Evolutionary conservation across 495 filamentous ascomycete genomes (phyloP).

Genomic region (Evernia prunastri): DNA sequence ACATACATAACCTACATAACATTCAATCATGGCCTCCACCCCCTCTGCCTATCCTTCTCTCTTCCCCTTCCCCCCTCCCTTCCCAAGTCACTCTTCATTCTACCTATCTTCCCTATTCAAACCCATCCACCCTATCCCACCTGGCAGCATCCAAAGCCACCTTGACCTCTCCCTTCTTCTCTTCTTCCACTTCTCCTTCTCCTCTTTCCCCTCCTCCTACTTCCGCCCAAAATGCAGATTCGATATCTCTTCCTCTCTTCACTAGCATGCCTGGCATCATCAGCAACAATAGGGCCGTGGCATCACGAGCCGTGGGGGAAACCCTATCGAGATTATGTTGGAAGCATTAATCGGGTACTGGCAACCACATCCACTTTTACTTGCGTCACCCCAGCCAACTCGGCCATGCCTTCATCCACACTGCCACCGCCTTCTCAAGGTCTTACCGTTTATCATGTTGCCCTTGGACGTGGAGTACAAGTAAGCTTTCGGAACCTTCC

Average conservation of each 20-base stretch:
- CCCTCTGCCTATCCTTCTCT: background rate
- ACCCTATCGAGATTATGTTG: background rate
- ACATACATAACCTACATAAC: slow-evolving; percentile 10
- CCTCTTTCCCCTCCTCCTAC: background rate
- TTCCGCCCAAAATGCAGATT: slow-evolving; percentile 15
- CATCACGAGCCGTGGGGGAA: slow-evolving; percentile 7
- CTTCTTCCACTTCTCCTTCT: background rate
- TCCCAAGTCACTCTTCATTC: slow-evolving; percentile 8
- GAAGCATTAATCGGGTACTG: background rate
- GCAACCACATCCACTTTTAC: slow-evolving; percentile 16
- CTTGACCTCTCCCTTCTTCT: background rate
- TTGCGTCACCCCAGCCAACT: slow-evolving; percentile 39
- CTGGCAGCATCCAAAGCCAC: slow-evolving; percentile 2
- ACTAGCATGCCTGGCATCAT: slow-evolving; percentile 13
- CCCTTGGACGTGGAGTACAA: slow-evolving; percentile 74
- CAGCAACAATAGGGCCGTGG: slow-evolving; percentile 16
- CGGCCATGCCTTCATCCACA: slow-evolving; percentile 36
- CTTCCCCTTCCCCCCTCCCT: slow-evolving; percentile 4
- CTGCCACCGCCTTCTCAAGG: slow-evolving; percentile 54
- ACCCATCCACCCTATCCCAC: background rate
- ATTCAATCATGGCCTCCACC: slow-evolving; percentile 8
- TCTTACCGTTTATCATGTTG: slow-evolving; percentile 63
- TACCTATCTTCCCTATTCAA: background rate
- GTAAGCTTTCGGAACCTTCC: slow-evolving; percentile 28
- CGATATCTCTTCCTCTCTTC: slow-evolving; percentile 12